These are phyloP conservation scores for Rhodomyrtus tomentosa DNA, from an alignment of 345 rosid genomes.

Conservation along the genomic window DNA sequence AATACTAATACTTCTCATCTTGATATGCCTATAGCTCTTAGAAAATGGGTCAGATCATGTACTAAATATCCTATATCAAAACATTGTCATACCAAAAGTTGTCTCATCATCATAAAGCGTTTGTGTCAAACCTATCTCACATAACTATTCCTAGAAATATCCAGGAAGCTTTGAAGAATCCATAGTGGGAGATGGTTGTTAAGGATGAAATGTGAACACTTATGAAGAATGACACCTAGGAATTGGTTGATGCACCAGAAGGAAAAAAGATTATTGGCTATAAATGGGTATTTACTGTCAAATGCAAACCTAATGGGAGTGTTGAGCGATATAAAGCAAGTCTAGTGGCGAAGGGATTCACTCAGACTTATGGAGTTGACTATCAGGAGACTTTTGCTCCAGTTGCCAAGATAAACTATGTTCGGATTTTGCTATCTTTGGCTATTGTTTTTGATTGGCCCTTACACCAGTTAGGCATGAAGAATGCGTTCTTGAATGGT, in stretches of 20 bases:
- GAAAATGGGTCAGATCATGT: neutral
- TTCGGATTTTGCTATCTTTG: rapidly evolving
- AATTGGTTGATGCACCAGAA: neutral
- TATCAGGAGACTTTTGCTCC: rapidly evolving
- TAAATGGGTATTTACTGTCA: neutral
- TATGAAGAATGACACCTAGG: no score
- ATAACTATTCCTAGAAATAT: neutral
- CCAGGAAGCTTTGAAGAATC: neutral
- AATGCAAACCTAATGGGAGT: neutral
- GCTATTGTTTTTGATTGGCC: neutral
- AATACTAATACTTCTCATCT: neutral
- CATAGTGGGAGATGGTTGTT: neutral
- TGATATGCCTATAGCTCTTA: neutral
- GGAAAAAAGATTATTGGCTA: neutral
- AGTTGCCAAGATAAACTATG: neutral
- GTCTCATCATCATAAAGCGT: neutral
- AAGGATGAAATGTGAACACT: neutral
- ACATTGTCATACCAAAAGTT: neutral
- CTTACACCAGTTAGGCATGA: neutral
- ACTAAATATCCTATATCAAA: neutral
- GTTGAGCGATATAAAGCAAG: neutral
- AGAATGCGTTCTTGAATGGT: neutral
- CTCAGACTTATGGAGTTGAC: neutral
- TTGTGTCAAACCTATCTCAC: neutral
- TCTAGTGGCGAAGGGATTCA: neutral